Evolutionary conservation across 2,329 filamentous ascomycete genomes (phyloP).

Genomic region (Metarhizium anisopliae): DNA sequence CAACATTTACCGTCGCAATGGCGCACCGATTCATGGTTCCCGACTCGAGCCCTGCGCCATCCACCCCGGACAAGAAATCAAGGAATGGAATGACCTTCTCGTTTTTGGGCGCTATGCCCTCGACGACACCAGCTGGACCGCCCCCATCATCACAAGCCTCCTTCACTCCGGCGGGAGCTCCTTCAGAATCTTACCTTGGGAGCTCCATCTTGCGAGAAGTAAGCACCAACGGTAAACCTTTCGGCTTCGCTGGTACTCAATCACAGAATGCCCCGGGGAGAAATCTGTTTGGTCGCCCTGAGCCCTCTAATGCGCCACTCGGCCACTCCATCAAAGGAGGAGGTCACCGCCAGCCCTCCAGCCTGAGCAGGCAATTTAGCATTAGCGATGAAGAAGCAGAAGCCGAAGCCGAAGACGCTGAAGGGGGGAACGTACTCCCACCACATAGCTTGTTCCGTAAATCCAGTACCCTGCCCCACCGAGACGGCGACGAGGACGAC

Average conservation of each 20-base stretch:
- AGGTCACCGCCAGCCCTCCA: conserved; percentile 36
- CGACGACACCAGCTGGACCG: conserved; percentile 44
- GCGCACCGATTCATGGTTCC: conserved; percentile 32
- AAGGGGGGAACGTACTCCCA: conserved; percentile 26
- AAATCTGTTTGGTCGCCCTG: conserved; percentile 29
- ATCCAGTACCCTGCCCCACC: conserved; percentile 11
- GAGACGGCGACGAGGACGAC: conserved; percentile 10
- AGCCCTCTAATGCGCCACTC: conserved; percentile 32
- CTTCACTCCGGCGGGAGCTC: conserved; percentile 48
- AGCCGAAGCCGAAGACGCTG: conserved; percentile 20
- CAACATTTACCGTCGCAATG: conserved; percentile 20
- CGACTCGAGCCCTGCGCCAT: conserved; percentile 36
- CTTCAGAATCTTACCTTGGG: conserved; percentile 44
- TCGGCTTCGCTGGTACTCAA: conserved; percentile 27
- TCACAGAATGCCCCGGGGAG: conserved; percentile 19
- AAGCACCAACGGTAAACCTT: conserved; percentile 28
- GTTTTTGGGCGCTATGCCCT: conserved; percentile 34
- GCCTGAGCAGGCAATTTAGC: conserved; percentile 35
- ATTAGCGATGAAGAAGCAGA: conserved; percentile 22
- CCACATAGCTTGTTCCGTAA: conserved; percentile 23
- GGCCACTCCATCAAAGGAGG: conserved; percentile 38
- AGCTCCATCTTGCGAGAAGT: conserved; percentile 42
- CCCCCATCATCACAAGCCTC: conserved; percentile 43
- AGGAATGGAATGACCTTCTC: conserved; percentile 25
- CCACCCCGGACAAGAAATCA: conserved; percentile 37